A percentile compares a stretch with the other conserved stretches of the same genome.
These are phyloP conservation scores for Xylariaceae sp. DNA, from an alignment of 2,329 filamentous ascomycete genomes.

Conservation along the genomic window DNA sequence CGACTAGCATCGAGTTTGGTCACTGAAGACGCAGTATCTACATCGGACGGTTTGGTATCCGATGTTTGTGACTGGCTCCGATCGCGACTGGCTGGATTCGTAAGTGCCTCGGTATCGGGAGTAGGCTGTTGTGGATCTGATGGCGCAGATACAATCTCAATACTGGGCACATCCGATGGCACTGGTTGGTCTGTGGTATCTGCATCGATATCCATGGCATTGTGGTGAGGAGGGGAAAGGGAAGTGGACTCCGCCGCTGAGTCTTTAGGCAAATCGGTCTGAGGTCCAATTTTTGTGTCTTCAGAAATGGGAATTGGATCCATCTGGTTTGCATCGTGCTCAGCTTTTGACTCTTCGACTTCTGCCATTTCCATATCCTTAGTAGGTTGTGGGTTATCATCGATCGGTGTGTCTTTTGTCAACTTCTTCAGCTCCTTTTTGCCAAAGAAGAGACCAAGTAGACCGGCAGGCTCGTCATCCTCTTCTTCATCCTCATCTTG, in stretches of 20 bases:
- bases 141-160: constrained; percentile 23
- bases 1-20: constrained; percentile 34
- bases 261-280: background rate
- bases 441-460: constrained; percentile 56
- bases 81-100: constrained; percentile 41
- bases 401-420: constrained; percentile 36
- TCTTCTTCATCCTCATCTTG: constrained; percentile 37
- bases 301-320: background rate
- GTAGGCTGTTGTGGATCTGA: constrained; percentile 32
- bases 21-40: constrained; percentile 39
- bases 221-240: too few relatives aligned
- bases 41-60: constrained; percentile 49
- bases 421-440: constrained; percentile 55
- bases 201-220: background rate
- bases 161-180: constrained; percentile 18
- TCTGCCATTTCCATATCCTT: constrained; percentile 36
- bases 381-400: constrained; percentile 20
- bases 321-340: background rate
- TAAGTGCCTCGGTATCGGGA: constrained; percentile 41
- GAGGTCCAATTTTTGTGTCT: background rate
- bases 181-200: background rate
- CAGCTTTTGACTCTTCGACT: constrained; percentile 11
- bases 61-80: constrained; percentile 46
- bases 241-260: background rate
- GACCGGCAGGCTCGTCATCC: constrained; percentile 40